Base-by-base conservation (phyloP, 139 green algal species). In the Raphidocelis subcapitata region DNA sequence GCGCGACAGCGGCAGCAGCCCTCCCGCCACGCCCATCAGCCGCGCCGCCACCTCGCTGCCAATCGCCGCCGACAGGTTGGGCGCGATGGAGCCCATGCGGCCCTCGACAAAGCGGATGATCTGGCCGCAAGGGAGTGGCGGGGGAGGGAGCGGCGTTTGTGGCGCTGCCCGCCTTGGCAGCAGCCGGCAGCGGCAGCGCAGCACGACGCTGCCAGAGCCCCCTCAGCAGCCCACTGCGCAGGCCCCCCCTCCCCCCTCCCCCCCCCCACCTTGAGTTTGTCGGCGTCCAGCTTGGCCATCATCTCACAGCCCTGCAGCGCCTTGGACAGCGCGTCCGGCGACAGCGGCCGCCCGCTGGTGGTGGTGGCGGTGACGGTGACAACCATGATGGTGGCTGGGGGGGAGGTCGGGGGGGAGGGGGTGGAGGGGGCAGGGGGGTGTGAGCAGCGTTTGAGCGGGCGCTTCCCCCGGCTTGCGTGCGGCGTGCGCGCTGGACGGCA, bases 341-440 rank as follows among this genome's bases (percentile, higher is more conserved):
- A 78, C 56, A 98, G 81, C 2, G 84, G 81, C 78, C 89, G 83
- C 29, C 96, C 91, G 24, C 67, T 81, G 5, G 96, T 99, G 67
- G 96, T 99, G 26, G 93, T 95, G n/a, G 92, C 95, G 2, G 93
- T 97, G 36, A 98, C 94, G 14, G 89, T 91, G 18, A 98, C 90
- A 41, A 98, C 96, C 96, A 99, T 99, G n/a, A 94, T 95, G 14
- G 93, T 89, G 44, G 69, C 69, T 0, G n/a, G n/a, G n/a, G n/a
- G n/a, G n/a, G n/a, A n/a, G n/a, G n/a, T n/a, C n/a, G n/a, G n/a
- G n/a, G n/a, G n/a, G n/a, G n/a, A n/a, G n/a, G n/a, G n/a, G n/a
- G n/a, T n/a, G n/a, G n/a, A n/a, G n/a, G n/a, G n/a, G n/a, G n/a
- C n/a, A n/a, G n/a, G n/a, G n/a, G n/a, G n/a, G n/a, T n/a, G n/a